These are phyloP conservation scores for Fusarium penzigii DNA, from an alignment of 2,329 filamentous ascomycete species.

Conservation along the genomic window DNA sequence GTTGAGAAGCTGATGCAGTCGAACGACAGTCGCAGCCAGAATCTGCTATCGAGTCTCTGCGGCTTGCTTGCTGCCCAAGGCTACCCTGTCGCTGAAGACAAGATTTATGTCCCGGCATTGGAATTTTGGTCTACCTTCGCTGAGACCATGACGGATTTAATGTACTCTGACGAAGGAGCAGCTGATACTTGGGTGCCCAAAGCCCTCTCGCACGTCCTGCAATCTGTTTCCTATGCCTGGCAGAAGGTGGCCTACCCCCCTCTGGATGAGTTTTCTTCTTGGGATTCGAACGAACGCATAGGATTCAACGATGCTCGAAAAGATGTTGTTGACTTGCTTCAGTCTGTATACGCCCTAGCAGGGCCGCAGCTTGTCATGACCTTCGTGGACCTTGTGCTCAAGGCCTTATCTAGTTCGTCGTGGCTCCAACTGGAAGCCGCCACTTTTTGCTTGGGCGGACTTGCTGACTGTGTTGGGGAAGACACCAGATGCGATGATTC, in stretches of 20 bases:
- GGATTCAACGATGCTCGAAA: conserved; percentile 73
- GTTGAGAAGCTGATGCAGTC: conserved; percentile 59
- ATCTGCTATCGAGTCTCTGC: conserved; percentile 59
- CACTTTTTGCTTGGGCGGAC: conserved; percentile 63
- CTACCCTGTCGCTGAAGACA: conserved; percentile 70
- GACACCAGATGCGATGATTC: conserved; percentile 58
- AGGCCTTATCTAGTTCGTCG: conserved; percentile 47
- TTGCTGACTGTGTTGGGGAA: conserved; percentile 66
- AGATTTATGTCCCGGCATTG: conserved; percentile 70
- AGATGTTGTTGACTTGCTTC: conserved; percentile 77
- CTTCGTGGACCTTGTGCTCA: conserved; percentile 57
- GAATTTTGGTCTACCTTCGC: conserved; percentile 83
- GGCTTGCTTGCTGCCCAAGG: conserved; percentile 67
- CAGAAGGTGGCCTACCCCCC: conserved; percentile 70
- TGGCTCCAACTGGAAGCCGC: conserved; percentile 64
- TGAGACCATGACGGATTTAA: conserved; percentile 64
- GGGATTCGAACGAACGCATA: conserved; percentile 69
- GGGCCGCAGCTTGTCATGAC: conserved; percentile 56
- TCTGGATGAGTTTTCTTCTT: conserved; percentile 55
- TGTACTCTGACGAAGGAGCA: conserved; percentile 51
- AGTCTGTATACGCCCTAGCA: conserved; percentile 66
- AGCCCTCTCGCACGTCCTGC: conserved; percentile 60
- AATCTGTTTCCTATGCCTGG: conserved; percentile 67
- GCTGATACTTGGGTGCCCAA: conserved; percentile 56
- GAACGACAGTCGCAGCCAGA: conserved; percentile 50